phyloP scores from a whole-genome alignment of 108 stramenopile genomes.

The Aurantiochytrium sp. region DNA sequence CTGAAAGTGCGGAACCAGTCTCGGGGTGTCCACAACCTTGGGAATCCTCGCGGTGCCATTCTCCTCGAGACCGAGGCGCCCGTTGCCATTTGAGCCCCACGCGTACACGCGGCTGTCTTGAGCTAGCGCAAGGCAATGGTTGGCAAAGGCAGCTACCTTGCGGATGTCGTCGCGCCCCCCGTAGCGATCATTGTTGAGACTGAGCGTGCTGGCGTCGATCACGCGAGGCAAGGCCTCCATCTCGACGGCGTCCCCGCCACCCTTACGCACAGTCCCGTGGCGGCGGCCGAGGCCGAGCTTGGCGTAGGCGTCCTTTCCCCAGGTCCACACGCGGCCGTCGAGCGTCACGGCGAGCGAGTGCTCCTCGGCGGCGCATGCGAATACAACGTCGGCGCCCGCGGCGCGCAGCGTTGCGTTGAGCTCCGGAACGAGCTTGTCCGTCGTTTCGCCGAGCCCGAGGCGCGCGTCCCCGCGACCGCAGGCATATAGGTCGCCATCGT shows the following conservation, averaged over 20 bases:
- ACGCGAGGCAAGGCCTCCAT: not conserved
- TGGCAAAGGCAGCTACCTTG: not conserved
- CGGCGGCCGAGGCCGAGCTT: not conserved
- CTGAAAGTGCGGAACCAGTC: not conserved
- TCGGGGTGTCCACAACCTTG: not conserved
- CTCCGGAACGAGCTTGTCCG: not conserved
- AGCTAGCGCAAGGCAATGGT: not conserved
- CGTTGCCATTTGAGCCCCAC: constrained; percentile 7
- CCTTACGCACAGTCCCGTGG: not conserved
- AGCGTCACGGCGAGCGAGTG: not conserved
- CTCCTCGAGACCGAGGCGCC: not conserved
- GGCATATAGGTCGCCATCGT: constrained; percentile 14
- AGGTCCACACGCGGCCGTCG: constrained; percentile 15
- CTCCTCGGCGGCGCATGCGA: not conserved
- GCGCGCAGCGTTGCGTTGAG: not conserved
- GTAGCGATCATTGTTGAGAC: not conserved
- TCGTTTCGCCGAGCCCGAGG: not conserved
- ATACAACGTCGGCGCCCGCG: not conserved
- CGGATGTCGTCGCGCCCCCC: not conserved
- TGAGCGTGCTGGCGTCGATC: not conserved
- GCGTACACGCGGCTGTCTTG: not conserved
- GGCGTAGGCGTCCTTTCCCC: not conserved
- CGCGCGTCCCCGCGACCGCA: constrained; percentile 20
- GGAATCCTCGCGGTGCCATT: not conserved
- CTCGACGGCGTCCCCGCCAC: not conserved